Evolutionary conservation across 495 filamentous ascomycete genomes (phyloP).

Genomic region (Halenospora varia): DNA sequence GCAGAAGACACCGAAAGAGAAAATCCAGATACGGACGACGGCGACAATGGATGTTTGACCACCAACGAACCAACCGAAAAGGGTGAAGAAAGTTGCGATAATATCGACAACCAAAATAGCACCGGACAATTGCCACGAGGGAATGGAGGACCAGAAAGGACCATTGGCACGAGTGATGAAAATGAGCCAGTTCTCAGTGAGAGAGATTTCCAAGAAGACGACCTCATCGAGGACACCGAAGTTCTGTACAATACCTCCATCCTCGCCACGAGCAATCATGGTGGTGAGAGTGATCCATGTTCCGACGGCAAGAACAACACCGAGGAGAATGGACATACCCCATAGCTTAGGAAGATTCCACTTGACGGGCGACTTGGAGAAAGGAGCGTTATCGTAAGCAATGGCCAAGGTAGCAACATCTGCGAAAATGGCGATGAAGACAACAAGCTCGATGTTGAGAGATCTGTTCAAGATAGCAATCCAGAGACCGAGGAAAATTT

Average conservation of each 20-base stretch:
- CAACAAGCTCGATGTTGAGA: slow-evolving; percentile 79
- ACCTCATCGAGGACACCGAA: slow-evolving; percentile 77
- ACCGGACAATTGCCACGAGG: slow-evolving; percentile 73
- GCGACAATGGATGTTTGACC: slow-evolving; percentile 68
- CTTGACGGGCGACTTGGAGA: slow-evolving; percentile 81
- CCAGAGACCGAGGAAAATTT: slow-evolving; percentile 87
- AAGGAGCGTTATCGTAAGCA: slow-evolving; percentile 90
- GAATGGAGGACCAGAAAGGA: slow-evolving; percentile 79
- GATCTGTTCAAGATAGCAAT: slow-evolving; percentile 81
- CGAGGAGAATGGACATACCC: slow-evolving; percentile 84
- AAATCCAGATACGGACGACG: slow-evolving; percentile 83
- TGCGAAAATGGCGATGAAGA: slow-evolving; percentile 92
- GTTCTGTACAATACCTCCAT: slow-evolving; percentile 83
- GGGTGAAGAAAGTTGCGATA: slow-evolving; percentile 74
- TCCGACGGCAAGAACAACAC: slow-evolving; percentile 72
- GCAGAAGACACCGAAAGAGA: slow-evolving; percentile 82
- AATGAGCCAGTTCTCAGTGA: slow-evolving; percentile 95
- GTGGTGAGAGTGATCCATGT: slow-evolving; percentile 82
- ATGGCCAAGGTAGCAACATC: slow-evolving; percentile 92
- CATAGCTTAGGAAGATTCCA: slow-evolving; percentile 93
- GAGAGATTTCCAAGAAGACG: slow-evolving; percentile 83
- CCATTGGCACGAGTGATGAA: slow-evolving; percentile 90
- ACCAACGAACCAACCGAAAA: slow-evolving; percentile 75
- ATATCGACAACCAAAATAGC: slow-evolving; percentile 80
- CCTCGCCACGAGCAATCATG: slow-evolving; percentile 60